Conservation (phyloP, 495 filamentous ascomycete genomes). For the Cercophora scortea region DNA sequence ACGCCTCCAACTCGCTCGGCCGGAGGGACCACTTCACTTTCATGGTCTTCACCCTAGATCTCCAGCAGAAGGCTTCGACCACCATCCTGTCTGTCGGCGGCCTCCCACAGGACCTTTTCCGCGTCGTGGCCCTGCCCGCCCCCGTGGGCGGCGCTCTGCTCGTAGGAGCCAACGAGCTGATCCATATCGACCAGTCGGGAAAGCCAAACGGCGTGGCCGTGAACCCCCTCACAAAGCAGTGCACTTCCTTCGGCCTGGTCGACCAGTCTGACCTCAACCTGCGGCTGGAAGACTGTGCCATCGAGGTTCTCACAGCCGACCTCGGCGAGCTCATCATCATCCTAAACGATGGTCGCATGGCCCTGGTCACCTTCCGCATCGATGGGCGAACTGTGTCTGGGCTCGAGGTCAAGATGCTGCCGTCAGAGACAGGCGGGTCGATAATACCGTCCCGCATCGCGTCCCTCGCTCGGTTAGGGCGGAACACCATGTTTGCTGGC, state of each 20-base stretch:
- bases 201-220: slow-evolving; percentile 92
- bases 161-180: slow-evolving; percentile 79
- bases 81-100: slow-evolving; percentile 77
- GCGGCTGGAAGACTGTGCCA: slow-evolving; percentile 71
- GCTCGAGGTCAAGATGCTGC: slow-evolving; percentile 57
- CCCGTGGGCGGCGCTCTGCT: slow-evolving; percentile 85
- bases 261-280: slow-evolving; percentile 80
- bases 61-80: slow-evolving; percentile 89
- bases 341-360: slow-evolving; percentile 66
- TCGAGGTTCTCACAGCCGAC: slow-evolving; percentile 66
- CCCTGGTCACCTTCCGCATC: slow-evolving; percentile 72
- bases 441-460: slow-evolving; percentile 58
- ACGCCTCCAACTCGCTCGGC: slow-evolving; percentile 68
- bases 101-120: slow-evolving; percentile 84
- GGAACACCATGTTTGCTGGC: slow-evolving; percentile 73
- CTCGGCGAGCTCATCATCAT: slow-evolving; percentile 79
- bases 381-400: slow-evolving; percentile 93
- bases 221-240: slow-evolving; percentile 74
- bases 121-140: slow-evolving; percentile 72
- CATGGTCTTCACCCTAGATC: slow-evolving; percentile 88
- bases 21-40: slow-evolving; percentile 81
- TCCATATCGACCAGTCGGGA: slow-evolving; percentile 93
- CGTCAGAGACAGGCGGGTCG: slow-evolving; percentile 49
- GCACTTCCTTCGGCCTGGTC: slow-evolving; percentile 68
- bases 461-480: slow-evolving; percentile 57